Conservation (phyloP, 345 rosid species). For the Eucalyptus lansdowneana region DNA sequence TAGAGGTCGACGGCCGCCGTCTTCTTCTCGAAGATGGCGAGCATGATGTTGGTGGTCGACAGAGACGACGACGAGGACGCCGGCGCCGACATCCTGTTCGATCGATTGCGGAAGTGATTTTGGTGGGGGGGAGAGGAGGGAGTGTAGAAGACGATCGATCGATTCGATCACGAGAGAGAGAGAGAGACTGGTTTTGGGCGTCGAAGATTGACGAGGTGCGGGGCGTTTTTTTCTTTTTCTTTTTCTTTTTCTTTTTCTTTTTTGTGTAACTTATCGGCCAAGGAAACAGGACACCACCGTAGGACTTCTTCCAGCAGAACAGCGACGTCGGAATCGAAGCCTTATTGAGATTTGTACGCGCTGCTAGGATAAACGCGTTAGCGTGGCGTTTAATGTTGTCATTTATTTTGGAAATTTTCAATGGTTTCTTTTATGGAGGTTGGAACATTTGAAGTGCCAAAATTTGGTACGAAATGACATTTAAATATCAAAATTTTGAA, state of each 20-base stretch:
- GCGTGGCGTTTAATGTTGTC: not conserved
- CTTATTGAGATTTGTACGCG: not conserved
- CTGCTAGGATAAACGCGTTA: not conserved
- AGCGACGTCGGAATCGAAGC: not conserved
- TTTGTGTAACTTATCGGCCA: not conserved
- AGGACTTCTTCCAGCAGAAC: not conserved
- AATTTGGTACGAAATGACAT: accelerated
- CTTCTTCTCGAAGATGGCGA: constrained; percentile 91
- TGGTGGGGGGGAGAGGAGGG: not conserved
- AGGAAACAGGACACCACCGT: not conserved
- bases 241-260: no score
- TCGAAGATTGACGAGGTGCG: not conserved
- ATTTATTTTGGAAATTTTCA: not conserved
- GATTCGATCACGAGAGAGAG: not conserved
- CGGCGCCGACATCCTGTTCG: not conserved
- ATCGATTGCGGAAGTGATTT: not conserved
- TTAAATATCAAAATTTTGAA: no score
- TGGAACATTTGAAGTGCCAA: accelerated
- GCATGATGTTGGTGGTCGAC: constrained; percentile 73
- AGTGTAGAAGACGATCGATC: not conserved
- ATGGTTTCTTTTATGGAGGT: no score
- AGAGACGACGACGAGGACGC: constrained; percentile 16
- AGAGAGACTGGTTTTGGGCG: not conserved
- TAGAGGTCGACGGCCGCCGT: constrained; percentile 65
- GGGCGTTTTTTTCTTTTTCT: no score